Percentiles rank a stretch among this genome's conserved stretches.
Conservation (phyloP, 495 filamentous ascomycete genomes). For the Lophiostoma macrostomum region DNA sequence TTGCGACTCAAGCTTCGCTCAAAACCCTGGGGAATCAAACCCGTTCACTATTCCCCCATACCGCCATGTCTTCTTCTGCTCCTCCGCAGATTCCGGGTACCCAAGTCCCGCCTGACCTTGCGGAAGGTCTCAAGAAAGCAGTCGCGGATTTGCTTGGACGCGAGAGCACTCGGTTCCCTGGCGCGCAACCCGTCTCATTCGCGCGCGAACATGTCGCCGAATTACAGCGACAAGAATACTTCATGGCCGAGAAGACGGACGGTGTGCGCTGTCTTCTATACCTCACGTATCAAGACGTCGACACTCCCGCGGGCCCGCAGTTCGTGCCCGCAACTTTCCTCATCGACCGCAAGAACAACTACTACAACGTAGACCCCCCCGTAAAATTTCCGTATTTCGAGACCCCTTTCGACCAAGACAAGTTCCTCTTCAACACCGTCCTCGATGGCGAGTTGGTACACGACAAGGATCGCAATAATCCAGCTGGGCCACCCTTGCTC, state of each 20-base stretch:
- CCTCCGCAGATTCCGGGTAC: constrained; percentile 61
- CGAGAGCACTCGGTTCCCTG: constrained; percentile 68
- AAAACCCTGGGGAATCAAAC: neutral
- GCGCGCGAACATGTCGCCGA: constrained; percentile 71
- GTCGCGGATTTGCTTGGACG: constrained; percentile 74
- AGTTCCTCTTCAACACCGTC: constrained; percentile 75
- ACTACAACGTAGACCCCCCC: constrained; percentile 67
- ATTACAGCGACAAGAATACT: constrained; percentile 80
- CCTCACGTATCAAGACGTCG: constrained; percentile 60
- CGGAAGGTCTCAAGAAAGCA: constrained; percentile 61
- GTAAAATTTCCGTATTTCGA: constrained; percentile 76
- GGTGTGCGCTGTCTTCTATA: constrained; percentile 93
- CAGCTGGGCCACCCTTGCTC: constrained; percentile 72
- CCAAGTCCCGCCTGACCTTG: constrained; percentile 57
- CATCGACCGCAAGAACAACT: constrained; percentile 96
- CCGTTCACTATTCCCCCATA: neutral
- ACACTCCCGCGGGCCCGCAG: constrained; percentile 46
- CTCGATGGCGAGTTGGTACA: constrained; percentile 92
- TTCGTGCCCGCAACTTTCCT: constrained; percentile 60
- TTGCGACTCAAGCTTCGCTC: neutral
- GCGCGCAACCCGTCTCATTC: constrained; percentile 94
- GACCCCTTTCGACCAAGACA: constrained; percentile 52
- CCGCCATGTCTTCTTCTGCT: constrained; percentile 36
- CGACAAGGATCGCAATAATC: constrained; percentile 61
- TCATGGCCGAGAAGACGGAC: constrained; percentile 97